Percentiles rank a stretch among this genome's conserved stretches.
phyloP scores from a whole-genome alignment of 208 protist species.

The Leishmania arabica region DNA sequence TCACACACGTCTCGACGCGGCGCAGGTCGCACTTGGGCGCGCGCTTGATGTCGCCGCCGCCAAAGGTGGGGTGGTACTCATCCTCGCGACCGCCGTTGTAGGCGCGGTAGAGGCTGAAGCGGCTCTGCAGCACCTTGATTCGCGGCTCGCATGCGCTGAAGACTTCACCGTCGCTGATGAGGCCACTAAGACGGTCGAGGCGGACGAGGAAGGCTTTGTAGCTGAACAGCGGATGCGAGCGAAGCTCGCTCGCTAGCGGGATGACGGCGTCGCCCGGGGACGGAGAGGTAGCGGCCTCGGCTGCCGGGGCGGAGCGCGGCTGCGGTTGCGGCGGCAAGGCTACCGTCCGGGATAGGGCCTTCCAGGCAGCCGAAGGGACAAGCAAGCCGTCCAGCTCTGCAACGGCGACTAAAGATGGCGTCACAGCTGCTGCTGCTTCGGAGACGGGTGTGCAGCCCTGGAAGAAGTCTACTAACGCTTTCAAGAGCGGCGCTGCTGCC shows the following conservation, averaged over 20 bases:
- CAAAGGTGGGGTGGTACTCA: slow-evolving; percentile 46
- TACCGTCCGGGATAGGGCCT: no score
- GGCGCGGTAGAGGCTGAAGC: slow-evolving; percentile 66
- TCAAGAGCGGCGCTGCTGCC: slow-evolving; percentile 14
- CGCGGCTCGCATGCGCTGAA: slow-evolving; percentile 83
- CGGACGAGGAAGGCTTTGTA: slow-evolving; percentile 46
- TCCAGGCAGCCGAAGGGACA: slow-evolving; percentile 1
- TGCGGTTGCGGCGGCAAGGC: not conserved
- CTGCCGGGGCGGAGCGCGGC: not conserved
- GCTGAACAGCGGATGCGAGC: slow-evolving; percentile 34
- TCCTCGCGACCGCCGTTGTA: slow-evolving; percentile 80
- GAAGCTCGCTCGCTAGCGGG: not conserved
- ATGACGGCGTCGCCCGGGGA: not conserved
- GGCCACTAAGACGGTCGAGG: slow-evolving; percentile 41
- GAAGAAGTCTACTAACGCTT: slow-evolving; percentile 15
- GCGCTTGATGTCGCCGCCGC: slow-evolving; percentile 43
- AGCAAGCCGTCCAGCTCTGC: slow-evolving; percentile 24
- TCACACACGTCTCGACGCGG: slow-evolving; percentile 61
- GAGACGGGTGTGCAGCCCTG: slow-evolving; percentile 1
- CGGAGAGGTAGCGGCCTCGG: not conserved
- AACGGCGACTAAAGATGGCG: slow-evolving; percentile 1
- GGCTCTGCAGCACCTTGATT: slow-evolving; percentile 70
- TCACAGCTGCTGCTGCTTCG: not conserved
- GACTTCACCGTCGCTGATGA: slow-evolving; percentile 42
- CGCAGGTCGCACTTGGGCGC: slow-evolving; percentile 64